phyloP scores from a whole-genome alignment of 163 green algal species.

The Coccomyxa subellipsoidea region DNA sequence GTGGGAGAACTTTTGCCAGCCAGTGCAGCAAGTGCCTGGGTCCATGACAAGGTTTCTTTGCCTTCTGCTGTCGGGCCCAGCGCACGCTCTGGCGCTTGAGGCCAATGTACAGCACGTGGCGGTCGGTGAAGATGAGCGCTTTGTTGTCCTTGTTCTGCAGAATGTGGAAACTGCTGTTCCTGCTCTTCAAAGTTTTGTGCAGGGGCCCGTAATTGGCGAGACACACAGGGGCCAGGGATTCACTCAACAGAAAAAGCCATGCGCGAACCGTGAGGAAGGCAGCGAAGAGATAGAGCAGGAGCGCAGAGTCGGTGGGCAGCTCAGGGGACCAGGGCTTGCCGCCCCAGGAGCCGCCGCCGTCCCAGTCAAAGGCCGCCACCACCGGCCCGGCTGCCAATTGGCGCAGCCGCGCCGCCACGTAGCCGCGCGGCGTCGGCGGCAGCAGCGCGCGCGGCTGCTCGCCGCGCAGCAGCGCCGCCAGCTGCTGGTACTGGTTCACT shows the following conservation, averaged over 20 bases:
- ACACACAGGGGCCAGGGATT: no score
- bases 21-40: no score
- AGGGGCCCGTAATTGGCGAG: no score
- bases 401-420: constrained; percentile 58
- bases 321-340: constrained; percentile 69
- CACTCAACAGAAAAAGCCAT: background rate
- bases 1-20: no score
- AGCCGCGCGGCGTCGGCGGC: constrained; percentile 59
- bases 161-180: no score
- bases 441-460: constrained; percentile 66
- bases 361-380: constrained; percentile 55
- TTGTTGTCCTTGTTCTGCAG: constrained; percentile 43
- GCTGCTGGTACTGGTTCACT: constrained; percentile 48
- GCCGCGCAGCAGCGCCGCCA: constrained; percentile 62
- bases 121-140: constrained; percentile 27
- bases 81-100: constrained; percentile 23
- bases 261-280: constrained; percentile 54
- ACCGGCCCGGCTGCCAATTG: constrained; percentile 59
- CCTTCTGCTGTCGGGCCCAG: no score
- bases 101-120: constrained; percentile 31
- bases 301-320: constrained; percentile 67
- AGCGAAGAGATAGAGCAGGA: constrained; percentile 79
- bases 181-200: no score
- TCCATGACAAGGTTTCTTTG: no score
- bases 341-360: constrained; percentile 50